Evolutionary conservation across 768 basidiomycete species (phyloP), one percentile per base, ranked within the genome.

Genomic region (Hygrocybe coccinea): DNA sequence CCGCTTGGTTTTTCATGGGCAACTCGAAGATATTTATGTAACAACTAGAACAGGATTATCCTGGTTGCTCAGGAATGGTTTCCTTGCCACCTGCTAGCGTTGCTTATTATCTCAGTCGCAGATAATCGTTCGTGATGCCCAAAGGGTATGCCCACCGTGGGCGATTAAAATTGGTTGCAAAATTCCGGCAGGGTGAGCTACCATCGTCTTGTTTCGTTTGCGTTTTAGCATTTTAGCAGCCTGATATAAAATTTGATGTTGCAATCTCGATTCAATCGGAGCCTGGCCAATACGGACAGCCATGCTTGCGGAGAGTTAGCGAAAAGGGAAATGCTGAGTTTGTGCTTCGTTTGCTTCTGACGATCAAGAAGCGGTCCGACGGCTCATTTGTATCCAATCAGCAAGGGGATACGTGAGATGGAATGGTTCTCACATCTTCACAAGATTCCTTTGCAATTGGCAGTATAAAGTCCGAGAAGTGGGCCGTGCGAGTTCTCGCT

Each of bases 351-450:
- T 29, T 29, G 29, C 29, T 29, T 29, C 29, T 29, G 29, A 29
- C 29, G 29, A 29, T 29, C 36, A 48, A 59, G 52, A 48, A 53
- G 52, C 56, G 58, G 57, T 33, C 57, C 63, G 60, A 59, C 52
- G 56, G 52, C 58, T 62, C 57, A 59, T 45, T 44, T 45, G 33
- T 48, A 47, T 56, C 36, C 36, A 52, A 56, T 54, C 57, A 45
- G 58, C 38, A 48, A 52, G 33, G 41, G 45, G 50, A 50, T 61
- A 39, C 52, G 22, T 38, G 38, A 35, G 35, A 52, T 52, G 44
- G 50, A 24, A 29, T 55, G 35, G 29, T 54, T 49, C 52, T 51
- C 35, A 25, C 47, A 50, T 55, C 62, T 55, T 59, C 57, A 54
- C 51, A 41, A 9, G 34, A 48, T 48, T 22, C 29, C 5, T 48